Conservation (phyloP, 176 grass and related monocot species). For the Eragrostis curvula region DNA sequence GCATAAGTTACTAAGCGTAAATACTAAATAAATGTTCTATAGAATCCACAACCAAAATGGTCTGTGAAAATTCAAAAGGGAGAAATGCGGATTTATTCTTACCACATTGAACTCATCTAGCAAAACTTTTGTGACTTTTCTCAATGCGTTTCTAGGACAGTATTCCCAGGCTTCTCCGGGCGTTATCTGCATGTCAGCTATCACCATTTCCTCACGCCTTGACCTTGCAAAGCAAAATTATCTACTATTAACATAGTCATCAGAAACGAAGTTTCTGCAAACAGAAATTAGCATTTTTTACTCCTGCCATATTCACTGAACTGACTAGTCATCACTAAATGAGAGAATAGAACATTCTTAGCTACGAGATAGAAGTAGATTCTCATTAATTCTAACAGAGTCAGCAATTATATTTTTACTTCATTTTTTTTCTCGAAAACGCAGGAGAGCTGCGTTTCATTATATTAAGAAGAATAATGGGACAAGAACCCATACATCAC, state of each 20-base stretch:
- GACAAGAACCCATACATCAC: too few species aligned
- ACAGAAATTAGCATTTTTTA: neutral
- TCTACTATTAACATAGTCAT: slow-evolving; percentile 14
- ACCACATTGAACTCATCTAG: slow-evolving; percentile 91
- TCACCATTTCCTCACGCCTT: slow-evolving; percentile 88
- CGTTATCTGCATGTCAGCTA: slow-evolving; percentile 89
- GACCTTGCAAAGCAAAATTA: slow-evolving; percentile 57
- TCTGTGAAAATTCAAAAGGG: neutral
- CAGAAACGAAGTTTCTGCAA: neutral
- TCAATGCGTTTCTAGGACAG: slow-evolving; percentile 85
- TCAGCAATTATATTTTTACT: neutral
- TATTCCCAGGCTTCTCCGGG: slow-evolving; percentile 90
- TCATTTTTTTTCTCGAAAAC: too few species aligned
- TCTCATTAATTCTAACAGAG: neutral
- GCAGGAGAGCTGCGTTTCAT: too few species aligned
- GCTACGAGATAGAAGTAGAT: neutral
- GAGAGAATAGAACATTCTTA: slow-evolving; percentile 8
- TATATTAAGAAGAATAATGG: too few species aligned
- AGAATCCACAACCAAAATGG: neutral
- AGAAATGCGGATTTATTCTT: slow-evolving; percentile 26
- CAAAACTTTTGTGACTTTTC: slow-evolving; percentile 70
- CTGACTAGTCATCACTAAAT: slow-evolving; percentile 6
- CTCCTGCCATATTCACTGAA: neutral
- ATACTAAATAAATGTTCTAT: slow-evolving; percentile 22
- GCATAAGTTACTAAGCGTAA: slow-evolving; percentile 34